Evolutionary conservation across 768 basidiomycete genomes (phyloP).

Genomic region (Cubamyces lactineus): DNA sequence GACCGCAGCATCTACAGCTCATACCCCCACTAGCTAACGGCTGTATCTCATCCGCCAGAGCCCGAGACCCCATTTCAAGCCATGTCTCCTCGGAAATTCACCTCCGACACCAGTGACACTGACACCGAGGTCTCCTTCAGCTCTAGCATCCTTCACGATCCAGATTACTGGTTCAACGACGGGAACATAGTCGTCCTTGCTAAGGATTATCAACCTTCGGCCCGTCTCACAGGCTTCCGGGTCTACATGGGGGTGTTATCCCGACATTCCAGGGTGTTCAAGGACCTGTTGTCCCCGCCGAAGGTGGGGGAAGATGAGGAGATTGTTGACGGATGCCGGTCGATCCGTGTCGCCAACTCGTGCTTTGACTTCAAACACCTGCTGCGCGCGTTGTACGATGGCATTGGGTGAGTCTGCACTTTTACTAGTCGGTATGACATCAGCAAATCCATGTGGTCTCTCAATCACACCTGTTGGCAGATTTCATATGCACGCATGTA

Average conservation of each 20-base stretch:
- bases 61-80: too few species aligned
- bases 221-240: neutral
- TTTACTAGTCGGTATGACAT: too few species aligned
- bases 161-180: slow-evolving; percentile 59
- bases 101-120: too few species aligned
- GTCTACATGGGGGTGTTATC: slow-evolving; percentile 8
- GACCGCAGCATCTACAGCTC: too few species aligned
- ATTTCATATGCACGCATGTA: too few species aligned
- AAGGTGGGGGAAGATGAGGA: neutral
- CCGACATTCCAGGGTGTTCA: slow-evolving; percentile 3
- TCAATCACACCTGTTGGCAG: too few species aligned
- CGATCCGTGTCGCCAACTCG: slow-evolving; percentile 2
- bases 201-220: neutral
- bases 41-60: too few species aligned
- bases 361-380: slow-evolving; percentile 5
- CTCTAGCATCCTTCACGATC: neutral
- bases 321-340: neutral
- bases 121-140: too few species aligned
- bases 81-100: too few species aligned
- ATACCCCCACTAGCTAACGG: too few species aligned
- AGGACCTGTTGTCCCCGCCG: neutral
- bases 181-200: slow-evolving; percentile 70
- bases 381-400: slow-evolving; percentile 14
- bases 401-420: neutral
- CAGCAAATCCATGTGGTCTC: neutral